phyloP scores from a whole-genome alignment of 148 eudicot genomes.

The Spergularia bocconei region DNA sequence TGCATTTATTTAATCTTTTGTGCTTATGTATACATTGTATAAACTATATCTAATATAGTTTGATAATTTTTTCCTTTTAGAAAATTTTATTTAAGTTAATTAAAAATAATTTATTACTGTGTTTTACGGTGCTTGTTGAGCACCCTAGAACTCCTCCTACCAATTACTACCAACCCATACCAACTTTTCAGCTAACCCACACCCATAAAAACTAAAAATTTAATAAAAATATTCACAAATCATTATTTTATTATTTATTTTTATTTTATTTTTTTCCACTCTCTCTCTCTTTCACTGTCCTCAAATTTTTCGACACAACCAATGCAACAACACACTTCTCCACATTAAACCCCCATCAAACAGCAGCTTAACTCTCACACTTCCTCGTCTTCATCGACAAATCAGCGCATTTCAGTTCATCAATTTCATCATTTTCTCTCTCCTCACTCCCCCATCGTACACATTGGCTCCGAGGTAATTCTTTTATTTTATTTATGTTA shows the following conservation, averaged over 20 bases:
- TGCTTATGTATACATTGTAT: too few species aligned
- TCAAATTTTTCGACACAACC: constrained; percentile 20
- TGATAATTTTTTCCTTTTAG: too few species aligned
- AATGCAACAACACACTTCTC: background rate
- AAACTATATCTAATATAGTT: too few species aligned
- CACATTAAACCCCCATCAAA: background rate
- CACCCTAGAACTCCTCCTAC: too few species aligned
- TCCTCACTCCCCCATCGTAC: background rate
- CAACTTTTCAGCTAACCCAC: constrained; percentile 23
- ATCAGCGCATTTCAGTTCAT: background rate
- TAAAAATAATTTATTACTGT: too few species aligned
- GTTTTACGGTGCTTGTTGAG: too few species aligned
- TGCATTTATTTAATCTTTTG: too few species aligned
- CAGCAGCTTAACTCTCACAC: background rate
- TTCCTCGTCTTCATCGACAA: constrained; percentile 22
- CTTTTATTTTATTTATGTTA: background rate
- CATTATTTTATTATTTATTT: too few species aligned
- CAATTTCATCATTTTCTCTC: constrained; percentile 4
- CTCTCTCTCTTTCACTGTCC: background rate
- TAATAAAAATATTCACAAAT: too few species aligned
- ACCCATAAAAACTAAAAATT: background rate
- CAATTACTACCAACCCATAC: background rate
- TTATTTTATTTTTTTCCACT: too few species aligned
- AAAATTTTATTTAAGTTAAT: too few species aligned
- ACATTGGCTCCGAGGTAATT: constrained; percentile 26